Evolutionary conservation across 2,329 filamentous ascomycete species (phyloP).

Genomic region (Xylariaceae sp.): DNA sequence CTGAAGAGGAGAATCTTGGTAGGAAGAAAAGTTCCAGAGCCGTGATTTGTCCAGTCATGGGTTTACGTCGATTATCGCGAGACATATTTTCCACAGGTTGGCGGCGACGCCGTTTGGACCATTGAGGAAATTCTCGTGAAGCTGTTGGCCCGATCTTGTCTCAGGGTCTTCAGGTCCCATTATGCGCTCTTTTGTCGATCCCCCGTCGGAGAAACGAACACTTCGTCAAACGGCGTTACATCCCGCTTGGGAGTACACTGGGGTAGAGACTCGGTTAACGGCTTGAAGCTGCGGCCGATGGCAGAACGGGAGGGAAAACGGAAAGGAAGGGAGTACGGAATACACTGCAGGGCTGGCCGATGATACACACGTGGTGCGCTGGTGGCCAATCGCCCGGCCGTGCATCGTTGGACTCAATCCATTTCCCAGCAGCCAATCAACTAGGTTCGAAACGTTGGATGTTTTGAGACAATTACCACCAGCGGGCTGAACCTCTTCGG

Average conservation of each 20-base stretch:
- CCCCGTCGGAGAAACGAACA: neutral
- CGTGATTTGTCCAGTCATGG: too few species aligned
- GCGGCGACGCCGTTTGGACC: neutral
- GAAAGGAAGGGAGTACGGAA: neutral
- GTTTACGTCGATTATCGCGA: too few species aligned
- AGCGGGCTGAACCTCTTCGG: neutral
- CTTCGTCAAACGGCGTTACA: neutral
- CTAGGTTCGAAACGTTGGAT: neutral
- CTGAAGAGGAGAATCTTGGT: too few species aligned
- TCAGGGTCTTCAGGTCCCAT: neutral
- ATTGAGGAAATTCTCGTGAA: neutral
- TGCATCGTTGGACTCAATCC: neutral
- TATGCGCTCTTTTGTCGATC: neutral
- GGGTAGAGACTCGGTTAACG: too few species aligned
- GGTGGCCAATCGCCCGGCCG: neutral
- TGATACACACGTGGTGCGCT: neutral
- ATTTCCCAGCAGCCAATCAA: neutral
- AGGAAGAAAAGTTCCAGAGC: too few species aligned
- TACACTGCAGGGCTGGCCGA: neutral
- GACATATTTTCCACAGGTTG: neutral
- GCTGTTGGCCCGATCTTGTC: neutral
- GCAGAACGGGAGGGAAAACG: neutral
- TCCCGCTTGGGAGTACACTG: neutral
- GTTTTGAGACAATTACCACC: neutral
- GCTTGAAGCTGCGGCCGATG: neutral